Evolutionary conservation across 148 eudicot species (phyloP).

Genomic region (Cornus suecica): DNA sequence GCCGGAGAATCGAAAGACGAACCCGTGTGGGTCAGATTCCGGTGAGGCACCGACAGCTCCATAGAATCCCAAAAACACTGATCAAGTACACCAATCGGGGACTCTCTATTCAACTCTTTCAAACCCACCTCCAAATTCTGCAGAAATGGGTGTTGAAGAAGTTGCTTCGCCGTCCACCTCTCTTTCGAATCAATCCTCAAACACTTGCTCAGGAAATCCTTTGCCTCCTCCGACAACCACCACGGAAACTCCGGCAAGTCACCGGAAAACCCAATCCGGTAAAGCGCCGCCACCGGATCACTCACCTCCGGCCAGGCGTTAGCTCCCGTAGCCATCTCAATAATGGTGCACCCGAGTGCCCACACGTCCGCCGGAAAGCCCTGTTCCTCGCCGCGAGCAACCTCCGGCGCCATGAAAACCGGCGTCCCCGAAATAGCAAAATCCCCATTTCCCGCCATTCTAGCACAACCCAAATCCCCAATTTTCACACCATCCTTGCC

Average conservation of each 20-base stretch:
- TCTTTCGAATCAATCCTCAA: conserved; percentile 30
- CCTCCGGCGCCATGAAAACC: conserved; percentile 58
- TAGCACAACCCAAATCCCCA: conserved; percentile 60
- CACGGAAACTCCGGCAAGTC: conserved; percentile 39
- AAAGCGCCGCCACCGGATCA: conserved; percentile 34
- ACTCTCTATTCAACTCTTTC: conserved; percentile 16
- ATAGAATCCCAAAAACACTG: conserved; percentile 40
- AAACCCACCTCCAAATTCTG: not conserved
- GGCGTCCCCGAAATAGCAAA: conserved; percentile 44
- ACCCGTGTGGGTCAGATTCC: not conserved
- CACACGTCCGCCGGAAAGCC: conserved; percentile 46
- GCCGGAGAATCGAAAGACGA: conserved; percentile 18
- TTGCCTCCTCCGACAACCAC: conserved; percentile 35
- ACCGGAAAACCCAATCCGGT: conserved; percentile 41
- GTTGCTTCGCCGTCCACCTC: conserved; percentile 44
- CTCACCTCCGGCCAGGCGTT: conserved; percentile 38
- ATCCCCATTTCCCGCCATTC: not conserved
- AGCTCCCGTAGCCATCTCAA: conserved; percentile 61
- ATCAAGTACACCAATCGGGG: conserved; percentile 49
- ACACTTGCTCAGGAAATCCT: conserved; percentile 48
- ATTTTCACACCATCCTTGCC: conserved; percentile 41
- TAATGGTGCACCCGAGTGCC: conserved; percentile 53
- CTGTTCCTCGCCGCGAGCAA: conserved; percentile 46
- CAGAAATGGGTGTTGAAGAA: conserved; percentile 46
- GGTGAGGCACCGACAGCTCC: conserved; percentile 25